Evolutionary conservation across 192 early-diverging fungal species (phyloP).

Genomic region (Entophlyctis luteolus): DNA sequence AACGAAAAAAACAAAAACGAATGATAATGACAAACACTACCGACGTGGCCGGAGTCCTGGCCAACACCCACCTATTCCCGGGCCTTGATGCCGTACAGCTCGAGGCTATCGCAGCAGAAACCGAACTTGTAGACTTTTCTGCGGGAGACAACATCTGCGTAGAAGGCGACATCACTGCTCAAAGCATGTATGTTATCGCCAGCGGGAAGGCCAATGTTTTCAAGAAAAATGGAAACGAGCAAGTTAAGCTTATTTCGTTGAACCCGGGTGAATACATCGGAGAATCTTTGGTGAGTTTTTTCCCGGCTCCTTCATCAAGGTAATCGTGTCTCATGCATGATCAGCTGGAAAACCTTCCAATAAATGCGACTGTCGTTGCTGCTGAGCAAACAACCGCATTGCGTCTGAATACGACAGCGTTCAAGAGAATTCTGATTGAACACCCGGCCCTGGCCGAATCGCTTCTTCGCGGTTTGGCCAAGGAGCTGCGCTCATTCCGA

Average conservation of each 20-base stretch:
- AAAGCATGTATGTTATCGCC: slow-evolving; percentile 18
- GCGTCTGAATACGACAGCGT: slow-evolving; percentile 10
- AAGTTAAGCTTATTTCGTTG: slow-evolving; percentile 25
- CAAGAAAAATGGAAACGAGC: not conserved
- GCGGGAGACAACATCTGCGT: slow-evolving; percentile 12
- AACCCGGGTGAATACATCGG: slow-evolving; percentile 21
- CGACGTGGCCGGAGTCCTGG: too few relatives aligned
- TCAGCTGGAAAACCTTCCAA: slow-evolving; percentile 5
- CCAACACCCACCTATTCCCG: slow-evolving; percentile 16
- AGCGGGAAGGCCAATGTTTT: slow-evolving; percentile 5
- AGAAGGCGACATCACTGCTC: slow-evolving; percentile 16
- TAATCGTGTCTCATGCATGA: not conserved
- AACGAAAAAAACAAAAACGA: too few relatives aligned
- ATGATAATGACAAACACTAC: too few relatives aligned
- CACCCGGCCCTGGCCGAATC: slow-evolving; percentile 9
- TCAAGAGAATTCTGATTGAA: slow-evolving; percentile 1
- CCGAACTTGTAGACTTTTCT: not conserved
- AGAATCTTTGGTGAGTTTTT: slow-evolving; percentile 20
- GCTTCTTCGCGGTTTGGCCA: slow-evolving; percentile 22
- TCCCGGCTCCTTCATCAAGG: not conserved
- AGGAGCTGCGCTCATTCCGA: slow-evolving; percentile 25
- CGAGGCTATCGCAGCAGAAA: slow-evolving; percentile 11
- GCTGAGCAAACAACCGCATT: slow-evolving; percentile 13
- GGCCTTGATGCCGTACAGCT: slow-evolving; percentile 18
- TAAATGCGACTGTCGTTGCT: slow-evolving; percentile 23